A percentile compares a stretch with the other conserved stretches of the same genome.
Evolutionary conservation across 2,329 filamentous ascomycete genomes (phyloP).

Genomic region (Alternaria rosae): DNA sequence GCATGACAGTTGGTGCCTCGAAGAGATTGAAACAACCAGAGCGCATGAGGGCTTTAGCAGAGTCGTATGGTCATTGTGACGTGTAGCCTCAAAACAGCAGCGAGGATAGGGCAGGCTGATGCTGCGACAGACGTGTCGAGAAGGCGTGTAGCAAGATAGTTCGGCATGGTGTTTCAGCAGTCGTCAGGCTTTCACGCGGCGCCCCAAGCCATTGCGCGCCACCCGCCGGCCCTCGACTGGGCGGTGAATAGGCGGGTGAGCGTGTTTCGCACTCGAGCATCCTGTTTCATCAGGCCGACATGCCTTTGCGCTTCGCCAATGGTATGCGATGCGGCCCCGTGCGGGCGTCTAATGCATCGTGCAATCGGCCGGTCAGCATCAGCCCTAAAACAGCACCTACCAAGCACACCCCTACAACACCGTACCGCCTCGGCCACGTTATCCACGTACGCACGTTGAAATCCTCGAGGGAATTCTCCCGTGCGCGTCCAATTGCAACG

Average conservation of each 20-base stretch:
- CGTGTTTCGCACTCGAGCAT: constrained; percentile 29
- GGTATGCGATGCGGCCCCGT: constrained; percentile 9
- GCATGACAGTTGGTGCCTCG: constrained; percentile 6
- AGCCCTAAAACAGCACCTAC: constrained; percentile 21
- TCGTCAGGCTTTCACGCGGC: background rate
- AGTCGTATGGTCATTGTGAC: background rate
- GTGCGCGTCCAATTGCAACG: constrained; percentile 6
- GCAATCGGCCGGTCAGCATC: constrained; percentile 25
- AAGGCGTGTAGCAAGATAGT: constrained; percentile 19
- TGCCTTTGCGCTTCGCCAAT: constrained; percentile 24
- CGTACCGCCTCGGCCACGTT: constrained; percentile 1
- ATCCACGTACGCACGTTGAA: constrained; percentile 1
- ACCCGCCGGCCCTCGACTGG: constrained; percentile 15
- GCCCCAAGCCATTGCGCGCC: background rate
- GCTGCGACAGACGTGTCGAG: constrained; percentile 19
- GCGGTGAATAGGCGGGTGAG: constrained; percentile 13
- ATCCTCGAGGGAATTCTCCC: background rate
- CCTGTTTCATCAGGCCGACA: constrained; percentile 11
- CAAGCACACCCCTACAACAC: constrained; percentile 11
- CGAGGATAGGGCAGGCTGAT: constrained; percentile 12
- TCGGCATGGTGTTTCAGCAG: constrained; percentile 24
- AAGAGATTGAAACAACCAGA: background rate
- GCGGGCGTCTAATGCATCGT: constrained; percentile 8
- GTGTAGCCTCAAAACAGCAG: constrained; percentile 4
- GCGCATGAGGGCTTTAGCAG: background rate